These are phyloP conservation scores for Cladophialophora immunda DNA, from an alignment of 2,329 filamentous ascomycete genomes.

Conservation along the genomic window DNA sequence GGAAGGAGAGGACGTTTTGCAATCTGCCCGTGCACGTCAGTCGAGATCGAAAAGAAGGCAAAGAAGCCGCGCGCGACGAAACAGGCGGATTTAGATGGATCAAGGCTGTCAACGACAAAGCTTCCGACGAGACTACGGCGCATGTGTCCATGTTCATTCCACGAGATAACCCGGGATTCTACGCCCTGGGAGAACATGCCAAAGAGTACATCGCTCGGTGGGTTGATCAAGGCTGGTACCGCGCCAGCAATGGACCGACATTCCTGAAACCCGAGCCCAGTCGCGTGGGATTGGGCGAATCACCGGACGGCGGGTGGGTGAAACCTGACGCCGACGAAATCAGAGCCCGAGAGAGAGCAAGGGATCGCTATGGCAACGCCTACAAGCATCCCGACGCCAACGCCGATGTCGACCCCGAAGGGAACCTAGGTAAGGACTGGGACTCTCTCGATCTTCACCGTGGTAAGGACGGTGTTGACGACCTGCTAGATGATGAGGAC, in stretches of 20 bases:
- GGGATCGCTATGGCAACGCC: slow-evolving; percentile 26
- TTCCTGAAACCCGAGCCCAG: slow-evolving; percentile 26
- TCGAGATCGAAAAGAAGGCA: slow-evolving; percentile 38
- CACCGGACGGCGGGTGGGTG: slow-evolving; percentile 37
- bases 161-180: slow-evolving; percentile 55
- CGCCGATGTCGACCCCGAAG: slow-evolving; percentile 17
- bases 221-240: slow-evolving; percentile 44
- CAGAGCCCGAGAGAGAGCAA: slow-evolving; percentile 34
- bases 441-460: slow-evolving; percentile 28
- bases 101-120: slow-evolving; percentile 79
- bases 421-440: slow-evolving; percentile 33
- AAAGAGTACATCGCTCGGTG: slow-evolving; percentile 50
- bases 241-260: slow-evolving; percentile 36
- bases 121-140: slow-evolving; percentile 78
- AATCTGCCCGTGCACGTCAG: slow-evolving; percentile 66
- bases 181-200: slow-evolving; percentile 49
- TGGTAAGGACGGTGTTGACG: slow-evolving; percentile 27
- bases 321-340: slow-evolving; percentile 38
- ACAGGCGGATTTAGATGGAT: slow-evolving; percentile 66
- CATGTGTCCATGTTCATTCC: slow-evolving; percentile 68
- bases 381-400: slow-evolving; percentile 13
- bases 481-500: slow-evolving; percentile 32
- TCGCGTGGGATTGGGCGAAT: slow-evolving; percentile 29
- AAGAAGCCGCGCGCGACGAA: slow-evolving; percentile 37
- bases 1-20: slow-evolving; percentile 83